Conservation (phyloP, 2,329 filamentous ascomycete species). For the Sphaerulina musiva region DNA sequence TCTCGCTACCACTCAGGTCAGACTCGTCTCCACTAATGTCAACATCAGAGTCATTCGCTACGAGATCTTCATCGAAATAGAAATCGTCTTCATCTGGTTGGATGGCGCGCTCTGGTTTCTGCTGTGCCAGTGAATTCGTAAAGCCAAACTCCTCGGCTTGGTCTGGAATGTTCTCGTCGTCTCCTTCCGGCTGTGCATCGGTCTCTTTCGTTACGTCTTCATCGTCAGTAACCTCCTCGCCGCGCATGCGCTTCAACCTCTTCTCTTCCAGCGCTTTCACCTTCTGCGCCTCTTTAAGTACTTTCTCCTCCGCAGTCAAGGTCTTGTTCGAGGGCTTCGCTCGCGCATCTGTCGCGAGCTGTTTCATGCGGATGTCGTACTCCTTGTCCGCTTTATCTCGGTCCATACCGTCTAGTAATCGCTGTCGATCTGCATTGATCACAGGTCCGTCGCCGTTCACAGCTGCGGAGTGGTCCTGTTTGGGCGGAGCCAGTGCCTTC, state of each 20-base stretch:
- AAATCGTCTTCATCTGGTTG: slow-evolving; percentile 96
- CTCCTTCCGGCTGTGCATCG: slow-evolving; percentile 27
- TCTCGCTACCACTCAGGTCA: slow-evolving; percentile 22
- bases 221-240: slow-evolving; percentile 65
- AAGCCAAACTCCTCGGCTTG: slow-evolving; percentile 58
- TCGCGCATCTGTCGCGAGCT: slow-evolving; percentile 76
- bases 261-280: slow-evolving; percentile 77
- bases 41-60: slow-evolving; percentile 64
- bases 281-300: slow-evolving; percentile 67
- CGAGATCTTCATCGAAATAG: slow-evolving; percentile 76
- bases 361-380: slow-evolving; percentile 76
- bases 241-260: slow-evolving; percentile 77
- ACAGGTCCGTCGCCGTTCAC: slow-evolving; percentile 36
- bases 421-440: slow-evolving; percentile 57
- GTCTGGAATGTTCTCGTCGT: slow-evolving; percentile 41
- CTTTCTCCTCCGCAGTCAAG: slow-evolving; percentile 83
- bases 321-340: slow-evolving; percentile 80
- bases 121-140: slow-evolving; percentile 48
- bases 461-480: slow-evolving; percentile 26
- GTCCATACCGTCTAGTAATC: slow-evolving; percentile 54
- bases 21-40: slow-evolving; percentile 14
- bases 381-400: slow-evolving; percentile 70
- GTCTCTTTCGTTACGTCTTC: slow-evolving; percentile 35
- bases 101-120: slow-evolving; percentile 46
- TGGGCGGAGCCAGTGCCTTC: slow-evolving; percentile 34